Evolutionary conservation across 2,329 filamentous ascomycete genomes (phyloP).

Genomic region (Lachnellula subtilissima): DNA sequence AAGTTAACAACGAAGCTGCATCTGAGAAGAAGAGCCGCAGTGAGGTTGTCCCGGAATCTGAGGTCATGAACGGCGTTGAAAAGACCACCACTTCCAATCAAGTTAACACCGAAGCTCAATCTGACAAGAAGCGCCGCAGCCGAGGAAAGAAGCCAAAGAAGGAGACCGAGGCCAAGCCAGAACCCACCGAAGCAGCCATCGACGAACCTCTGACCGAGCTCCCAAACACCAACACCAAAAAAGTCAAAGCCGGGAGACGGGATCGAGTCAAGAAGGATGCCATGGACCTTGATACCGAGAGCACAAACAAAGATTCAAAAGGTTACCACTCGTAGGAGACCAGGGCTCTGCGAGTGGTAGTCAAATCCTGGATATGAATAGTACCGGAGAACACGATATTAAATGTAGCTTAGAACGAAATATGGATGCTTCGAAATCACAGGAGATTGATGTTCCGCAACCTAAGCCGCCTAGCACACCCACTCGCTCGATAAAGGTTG

Average conservation of each 20-base stretch:
- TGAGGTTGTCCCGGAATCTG: neutral
- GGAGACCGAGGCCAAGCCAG: neutral
- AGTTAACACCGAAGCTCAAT: neutral
- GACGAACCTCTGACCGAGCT: constrained; percentile 12
- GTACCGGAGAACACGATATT: constrained; percentile 4
- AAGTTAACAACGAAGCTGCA: neutral
- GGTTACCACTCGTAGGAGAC: constrained; percentile 31
- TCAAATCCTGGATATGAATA: constrained; percentile 26
- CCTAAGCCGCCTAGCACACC: neutral
- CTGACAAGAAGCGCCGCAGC: neutral
- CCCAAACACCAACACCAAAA: constrained; percentile 13
- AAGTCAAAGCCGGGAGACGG: constrained; percentile 6
- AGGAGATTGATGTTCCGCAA: neutral
- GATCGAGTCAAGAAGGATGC: constrained; percentile 4
- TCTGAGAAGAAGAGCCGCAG: too few species aligned
- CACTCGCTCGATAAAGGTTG: neutral
- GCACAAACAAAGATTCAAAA: constrained; percentile 25
- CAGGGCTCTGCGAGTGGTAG: constrained; percentile 34
- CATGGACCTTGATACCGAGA: constrained; percentile 6
- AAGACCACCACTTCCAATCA: neutral
- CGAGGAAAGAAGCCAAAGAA: neutral
- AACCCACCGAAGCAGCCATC: neutral
- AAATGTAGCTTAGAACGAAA: neutral
- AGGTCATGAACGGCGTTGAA: neutral
- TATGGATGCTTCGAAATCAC: neutral